These are phyloP conservation scores for Vitis rupestris DNA, from an alignment of 164 flowering plant species.

Conservation along the genomic window DNA sequence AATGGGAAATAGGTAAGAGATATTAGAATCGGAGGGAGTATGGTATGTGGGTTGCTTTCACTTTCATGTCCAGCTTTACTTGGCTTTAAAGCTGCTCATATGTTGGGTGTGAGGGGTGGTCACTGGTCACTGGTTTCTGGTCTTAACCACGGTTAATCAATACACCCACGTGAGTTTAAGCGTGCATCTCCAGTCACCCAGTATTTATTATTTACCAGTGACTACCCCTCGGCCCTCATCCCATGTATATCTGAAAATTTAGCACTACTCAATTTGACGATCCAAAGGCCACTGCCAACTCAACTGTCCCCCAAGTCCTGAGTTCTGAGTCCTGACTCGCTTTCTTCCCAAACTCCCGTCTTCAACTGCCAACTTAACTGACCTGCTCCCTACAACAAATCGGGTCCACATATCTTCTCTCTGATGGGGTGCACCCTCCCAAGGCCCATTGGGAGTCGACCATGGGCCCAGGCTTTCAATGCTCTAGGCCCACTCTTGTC, in stretches of 20 bases:
- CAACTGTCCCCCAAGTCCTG: too few species aligned
- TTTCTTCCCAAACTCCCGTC: too few species aligned
- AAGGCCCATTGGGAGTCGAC: too few species aligned
- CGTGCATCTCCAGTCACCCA: neutral
- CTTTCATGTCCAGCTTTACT: constrained; percentile 14
- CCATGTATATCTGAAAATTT: too few species aligned
- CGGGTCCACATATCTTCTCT: neutral
- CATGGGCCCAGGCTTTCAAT: too few species aligned
- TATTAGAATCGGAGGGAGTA: neutral
- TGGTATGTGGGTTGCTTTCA: neutral
- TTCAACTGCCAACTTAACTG: neutral
- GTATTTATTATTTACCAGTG: too few species aligned
- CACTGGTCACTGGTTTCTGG: neutral
- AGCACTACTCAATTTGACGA: too few species aligned
- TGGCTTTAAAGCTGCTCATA: constrained; percentile 44
- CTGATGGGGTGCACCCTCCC: neutral
- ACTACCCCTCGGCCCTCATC: too few species aligned
- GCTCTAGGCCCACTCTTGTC: too few species aligned
- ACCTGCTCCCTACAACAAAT: neutral
- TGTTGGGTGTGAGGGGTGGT: constrained; percentile 20
- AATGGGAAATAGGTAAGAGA: too few species aligned
- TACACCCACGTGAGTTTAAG: neutral
- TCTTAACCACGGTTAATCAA: constrained; percentile 3
- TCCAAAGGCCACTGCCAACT: too few species aligned
- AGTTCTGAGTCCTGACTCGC: too few species aligned